Conservation (phyloP, 2,329 filamentous ascomycete species). For the Penicillium sp. region DNA sequence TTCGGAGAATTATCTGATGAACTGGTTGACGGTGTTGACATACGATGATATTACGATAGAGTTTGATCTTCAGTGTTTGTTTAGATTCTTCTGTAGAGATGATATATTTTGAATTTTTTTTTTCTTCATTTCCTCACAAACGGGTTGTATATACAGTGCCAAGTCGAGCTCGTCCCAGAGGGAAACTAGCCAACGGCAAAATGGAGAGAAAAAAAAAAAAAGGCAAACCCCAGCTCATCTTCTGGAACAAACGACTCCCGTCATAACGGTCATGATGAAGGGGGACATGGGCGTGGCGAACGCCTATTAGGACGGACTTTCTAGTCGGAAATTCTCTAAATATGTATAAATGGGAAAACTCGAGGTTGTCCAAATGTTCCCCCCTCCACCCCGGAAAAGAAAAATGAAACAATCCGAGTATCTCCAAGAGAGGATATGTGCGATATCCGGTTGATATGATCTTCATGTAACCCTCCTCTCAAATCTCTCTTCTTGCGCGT, state of each 20-base stretch:
- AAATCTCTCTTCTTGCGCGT: neutral
- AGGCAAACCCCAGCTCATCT: conserved; percentile 7
- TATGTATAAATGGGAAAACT: conserved; percentile 19
- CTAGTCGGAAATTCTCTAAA: conserved; percentile 16
- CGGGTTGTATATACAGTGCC: conserved; percentile 14
- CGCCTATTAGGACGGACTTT: conserved; percentile 18
- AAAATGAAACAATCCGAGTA: conserved; percentile 1
- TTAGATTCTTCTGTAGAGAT: neutral
- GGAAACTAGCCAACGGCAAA: neutral
- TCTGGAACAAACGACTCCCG: conserved; percentile 15
- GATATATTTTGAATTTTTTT: conserved; percentile 9
- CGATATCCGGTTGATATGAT: conserved; percentile 4
- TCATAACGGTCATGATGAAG: conserved; percentile 19
- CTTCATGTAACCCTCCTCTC: neutral
- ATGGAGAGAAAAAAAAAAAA: conserved; percentile 7
- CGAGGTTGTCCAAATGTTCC: conserved; percentile 5
- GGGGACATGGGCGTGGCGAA: conserved; percentile 3
- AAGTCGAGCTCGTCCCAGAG: conserved; percentile 1
- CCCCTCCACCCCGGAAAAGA: neutral
- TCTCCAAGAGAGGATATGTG: conserved; percentile 4
- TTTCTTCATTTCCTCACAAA: conserved; percentile 8
- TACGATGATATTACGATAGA: neutral
- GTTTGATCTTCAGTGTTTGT: neutral
- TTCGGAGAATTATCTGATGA: neutral
- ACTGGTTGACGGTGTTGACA: neutral